Percentiles rank a stretch among this genome's conserved stretches.
Evolutionary conservation across 2,329 filamentous ascomycete genomes (phyloP).

Genomic region (Colletotrichum lentis): DNA sequence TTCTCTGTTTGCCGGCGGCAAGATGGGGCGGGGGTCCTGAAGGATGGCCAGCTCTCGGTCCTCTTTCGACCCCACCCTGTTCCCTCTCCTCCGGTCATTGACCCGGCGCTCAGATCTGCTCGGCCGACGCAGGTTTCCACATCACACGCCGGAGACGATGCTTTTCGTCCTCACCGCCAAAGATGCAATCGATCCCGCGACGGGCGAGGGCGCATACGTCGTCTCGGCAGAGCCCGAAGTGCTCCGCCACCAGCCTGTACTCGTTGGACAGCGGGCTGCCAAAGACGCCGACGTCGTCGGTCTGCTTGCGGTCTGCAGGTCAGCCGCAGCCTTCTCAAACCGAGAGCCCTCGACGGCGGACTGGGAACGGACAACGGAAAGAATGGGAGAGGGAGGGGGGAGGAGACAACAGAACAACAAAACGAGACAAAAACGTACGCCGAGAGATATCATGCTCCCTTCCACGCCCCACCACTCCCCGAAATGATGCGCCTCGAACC

Average conservation of each 20-base stretch:
- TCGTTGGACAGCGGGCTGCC: constrained; percentile 79
- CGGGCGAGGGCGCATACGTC: constrained; percentile 65
- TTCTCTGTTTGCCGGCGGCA: background rate
- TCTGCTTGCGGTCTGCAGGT: constrained; percentile 56
- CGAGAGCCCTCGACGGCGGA: no score
- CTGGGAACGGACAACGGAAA: background rate
- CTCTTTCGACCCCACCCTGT: background rate
- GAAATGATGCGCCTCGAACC: constrained; percentile 77
- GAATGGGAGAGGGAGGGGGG: background rate
- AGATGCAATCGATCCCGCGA: constrained; percentile 70
- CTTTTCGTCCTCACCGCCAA: constrained; percentile 70
- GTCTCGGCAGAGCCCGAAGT: constrained; percentile 66
- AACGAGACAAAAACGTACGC: constrained; percentile 62
- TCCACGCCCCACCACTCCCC: constrained; percentile 71
- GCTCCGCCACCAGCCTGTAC: constrained; percentile 74
- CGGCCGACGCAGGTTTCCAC: constrained; percentile 48
- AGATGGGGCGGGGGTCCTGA: background rate
- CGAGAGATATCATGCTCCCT: constrained; percentile 69
- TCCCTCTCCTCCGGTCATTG: background rate
- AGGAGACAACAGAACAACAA: background rate
- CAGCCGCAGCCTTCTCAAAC: background rate
- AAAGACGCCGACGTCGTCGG: constrained; percentile 85
- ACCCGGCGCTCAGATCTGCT: background rate
- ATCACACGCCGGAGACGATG: constrained; percentile 60
- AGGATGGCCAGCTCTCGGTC: background rate